These are phyloP conservation scores for Pythium dissimile DNA, from an alignment of 352 stramenopile genomes.

Conservation along the genomic window DNA sequence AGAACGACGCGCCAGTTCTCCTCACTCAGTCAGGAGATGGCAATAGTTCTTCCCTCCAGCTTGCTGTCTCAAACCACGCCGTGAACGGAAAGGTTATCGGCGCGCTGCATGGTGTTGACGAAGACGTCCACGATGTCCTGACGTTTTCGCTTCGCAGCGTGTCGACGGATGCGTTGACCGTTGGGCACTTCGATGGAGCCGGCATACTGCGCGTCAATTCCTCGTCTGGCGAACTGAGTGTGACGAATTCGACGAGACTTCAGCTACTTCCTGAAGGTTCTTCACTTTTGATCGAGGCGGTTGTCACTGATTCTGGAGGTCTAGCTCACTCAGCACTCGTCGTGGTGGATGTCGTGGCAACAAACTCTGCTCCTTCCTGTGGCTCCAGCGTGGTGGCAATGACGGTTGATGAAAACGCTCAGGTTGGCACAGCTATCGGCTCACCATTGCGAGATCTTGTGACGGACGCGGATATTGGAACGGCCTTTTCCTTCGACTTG, in stretches of 20 bases:
- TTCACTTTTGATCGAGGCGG: slow-evolving; percentile 2
- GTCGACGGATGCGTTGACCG: background rate
- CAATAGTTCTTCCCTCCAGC: background rate
- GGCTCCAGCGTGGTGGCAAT: slow-evolving; percentile 1
- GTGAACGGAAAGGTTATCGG: background rate
- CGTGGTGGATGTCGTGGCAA: slow-evolving; percentile 8
- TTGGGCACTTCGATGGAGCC: background rate
- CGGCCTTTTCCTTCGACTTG: slow-evolving; percentile 23
- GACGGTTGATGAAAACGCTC: slow-evolving; percentile 17
- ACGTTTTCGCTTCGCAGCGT: slow-evolving; percentile 6
- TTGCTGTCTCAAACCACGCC: slow-evolving; percentile 19
- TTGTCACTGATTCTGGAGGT: slow-evolving; percentile 10
- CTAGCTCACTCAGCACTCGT: slow-evolving; percentile 9
- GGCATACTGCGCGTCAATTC: slow-evolving; percentile 12
- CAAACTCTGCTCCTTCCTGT: slow-evolving; percentile 21
- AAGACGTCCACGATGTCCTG: slow-evolving; percentile 11
- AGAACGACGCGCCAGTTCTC: slow-evolving; percentile 21
- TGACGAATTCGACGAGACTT: slow-evolving; percentile 13
- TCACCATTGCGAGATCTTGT: slow-evolving; percentile 1
- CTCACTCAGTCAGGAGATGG: background rate
- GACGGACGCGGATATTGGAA: slow-evolving; percentile 20
- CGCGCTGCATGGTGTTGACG: slow-evolving; percentile 14
- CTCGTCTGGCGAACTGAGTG: slow-evolving; percentile 13
- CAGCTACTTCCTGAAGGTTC: slow-evolving; percentile 11
- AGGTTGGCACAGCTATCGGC: slow-evolving; percentile 9